These are phyloP conservation scores for Xerocomellus intermedius DNA, from an alignment of 768 basidiomycete genomes.

Conservation along the genomic window DNA sequence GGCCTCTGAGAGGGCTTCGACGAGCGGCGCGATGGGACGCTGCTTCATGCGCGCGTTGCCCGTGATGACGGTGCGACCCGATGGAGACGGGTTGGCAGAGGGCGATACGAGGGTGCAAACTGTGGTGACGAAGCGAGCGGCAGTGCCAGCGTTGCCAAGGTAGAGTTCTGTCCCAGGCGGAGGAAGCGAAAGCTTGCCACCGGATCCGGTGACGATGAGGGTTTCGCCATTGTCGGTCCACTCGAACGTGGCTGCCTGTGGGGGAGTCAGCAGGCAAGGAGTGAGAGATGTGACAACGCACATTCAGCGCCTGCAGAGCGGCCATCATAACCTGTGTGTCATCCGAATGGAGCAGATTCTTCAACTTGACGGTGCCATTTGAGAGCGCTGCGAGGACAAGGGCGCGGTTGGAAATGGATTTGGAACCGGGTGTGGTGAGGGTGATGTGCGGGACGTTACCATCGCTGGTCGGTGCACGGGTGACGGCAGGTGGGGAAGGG, in stretches of 20 bases:
- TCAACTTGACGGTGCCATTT: slow-evolving; percentile 81
- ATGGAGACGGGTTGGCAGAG: slow-evolving; percentile 32
- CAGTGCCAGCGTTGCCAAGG: slow-evolving; percentile 96
- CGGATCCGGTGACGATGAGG: slow-evolving; percentile 85
- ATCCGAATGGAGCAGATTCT: slow-evolving; percentile 92
- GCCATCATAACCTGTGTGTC: slow-evolving; percentile 99
- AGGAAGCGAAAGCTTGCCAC: slow-evolving; percentile 76
- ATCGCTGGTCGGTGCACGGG: not conserved
- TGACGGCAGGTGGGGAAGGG: slow-evolving; percentile 1
- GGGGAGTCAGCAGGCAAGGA: not conserved
- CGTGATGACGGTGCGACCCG: slow-evolving; percentile 75
- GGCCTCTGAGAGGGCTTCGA: slow-evolving; percentile 82
- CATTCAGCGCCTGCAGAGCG: slow-evolving; percentile 85
- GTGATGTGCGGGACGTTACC: slow-evolving; percentile 33
- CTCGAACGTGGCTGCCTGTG: slow-evolving; percentile 82
- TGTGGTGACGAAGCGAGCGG: slow-evolving; percentile 94
- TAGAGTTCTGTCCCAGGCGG: slow-evolving; percentile 84
- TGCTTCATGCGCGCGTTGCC: slow-evolving; percentile 99
- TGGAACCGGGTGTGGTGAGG: slow-evolving; percentile 96
- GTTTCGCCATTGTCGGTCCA: slow-evolving; percentile 99
- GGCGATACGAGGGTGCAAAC: slow-evolving; percentile 86
- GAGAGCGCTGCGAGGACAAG: slow-evolving; percentile 91
- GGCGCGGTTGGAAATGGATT: slow-evolving; percentile 94
- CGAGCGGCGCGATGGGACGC: slow-evolving; percentile 93
- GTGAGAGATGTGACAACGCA: slow-evolving; percentile 23